Conservation (phyloP, 495 filamentous ascomycete species). For the Xylaria nigripes region DNA sequence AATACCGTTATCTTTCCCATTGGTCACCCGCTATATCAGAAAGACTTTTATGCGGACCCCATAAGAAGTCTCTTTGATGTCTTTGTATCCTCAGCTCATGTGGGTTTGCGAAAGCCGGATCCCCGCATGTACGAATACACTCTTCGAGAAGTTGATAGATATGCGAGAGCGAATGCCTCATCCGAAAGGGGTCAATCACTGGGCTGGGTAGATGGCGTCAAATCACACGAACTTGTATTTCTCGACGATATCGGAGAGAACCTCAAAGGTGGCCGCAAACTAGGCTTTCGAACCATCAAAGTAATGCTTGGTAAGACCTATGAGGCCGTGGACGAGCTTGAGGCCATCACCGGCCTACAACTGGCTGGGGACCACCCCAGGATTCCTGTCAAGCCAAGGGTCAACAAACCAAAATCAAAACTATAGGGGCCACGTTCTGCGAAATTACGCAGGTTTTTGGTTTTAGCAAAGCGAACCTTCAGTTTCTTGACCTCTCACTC, state of each 20-base stretch:
- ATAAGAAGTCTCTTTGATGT: constrained; percentile 64
- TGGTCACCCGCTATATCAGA: constrained; percentile 47
- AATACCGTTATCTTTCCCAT: constrained; percentile 82
- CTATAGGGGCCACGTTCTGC: constrained; percentile 19
- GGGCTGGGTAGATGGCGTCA: constrained; percentile 46
- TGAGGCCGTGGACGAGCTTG: constrained; percentile 56
- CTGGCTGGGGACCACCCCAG: constrained; percentile 39
- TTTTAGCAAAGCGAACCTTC: neutral
- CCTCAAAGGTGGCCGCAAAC: constrained; percentile 64
- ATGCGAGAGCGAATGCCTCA: constrained; percentile 39
- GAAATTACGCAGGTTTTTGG: neutral
- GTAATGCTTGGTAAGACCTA: constrained; percentile 69
- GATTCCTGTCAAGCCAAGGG: constrained; percentile 32
- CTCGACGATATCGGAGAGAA: constrained; percentile 96
- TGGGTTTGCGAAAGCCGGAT: constrained; percentile 84
- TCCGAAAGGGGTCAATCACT: constrained; percentile 30
- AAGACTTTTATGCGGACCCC: constrained; percentile 35
- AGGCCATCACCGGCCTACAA: constrained; percentile 42
- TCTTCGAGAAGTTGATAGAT: constrained; percentile 52
- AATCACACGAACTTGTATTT: constrained; percentile 68
- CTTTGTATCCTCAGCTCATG: constrained; percentile 75
- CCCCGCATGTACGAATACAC: constrained; percentile 70
- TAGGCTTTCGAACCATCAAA: constrained; percentile 76
- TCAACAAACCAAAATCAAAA: constrained; percentile 28
- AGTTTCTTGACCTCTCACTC: too few species aligned